Conservation (phyloP, 768 basidiomycete species). For the Termitomyces sp. region DNA sequence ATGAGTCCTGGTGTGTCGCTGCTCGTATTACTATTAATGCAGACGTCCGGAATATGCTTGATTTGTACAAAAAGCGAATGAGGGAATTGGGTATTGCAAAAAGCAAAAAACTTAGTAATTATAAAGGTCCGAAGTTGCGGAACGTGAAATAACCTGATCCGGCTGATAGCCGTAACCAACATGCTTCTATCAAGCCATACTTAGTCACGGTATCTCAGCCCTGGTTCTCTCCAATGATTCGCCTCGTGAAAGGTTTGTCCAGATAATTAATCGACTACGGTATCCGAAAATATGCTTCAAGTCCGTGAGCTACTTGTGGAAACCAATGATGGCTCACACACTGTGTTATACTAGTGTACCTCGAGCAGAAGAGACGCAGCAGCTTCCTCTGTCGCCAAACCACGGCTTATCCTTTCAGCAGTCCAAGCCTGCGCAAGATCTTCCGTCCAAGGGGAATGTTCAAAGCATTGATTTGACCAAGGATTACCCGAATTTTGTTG, state of each 20-base stretch:
- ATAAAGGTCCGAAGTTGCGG: too few species aligned
- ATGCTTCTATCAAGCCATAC: too few species aligned
- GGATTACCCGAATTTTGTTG: conserved; percentile 17
- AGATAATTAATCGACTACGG: neutral
- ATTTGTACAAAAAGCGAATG: too few species aligned
- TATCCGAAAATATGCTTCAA: neutral
- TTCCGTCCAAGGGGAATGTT: conserved; percentile 20
- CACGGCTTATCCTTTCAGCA: neutral
- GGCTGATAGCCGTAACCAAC: too few species aligned
- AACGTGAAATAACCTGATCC: too few species aligned
- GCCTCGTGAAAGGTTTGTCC: too few species aligned
- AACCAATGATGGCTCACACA: neutral
- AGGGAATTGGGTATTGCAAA: too few species aligned
- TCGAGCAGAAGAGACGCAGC: neutral
- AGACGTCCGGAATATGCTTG: neutral
- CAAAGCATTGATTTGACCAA: conserved; percentile 18
- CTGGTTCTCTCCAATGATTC: too few species aligned
- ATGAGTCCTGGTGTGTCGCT: neutral
- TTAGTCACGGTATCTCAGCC: too few species aligned
- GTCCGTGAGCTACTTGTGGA: neutral
- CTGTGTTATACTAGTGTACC: neutral
- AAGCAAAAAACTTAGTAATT: too few species aligned
- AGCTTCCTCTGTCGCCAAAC: neutral
- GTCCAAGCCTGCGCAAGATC: neutral
- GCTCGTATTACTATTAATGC: too few species aligned